Base-by-base conservation (phyloP, 371 early-diverging fungal genomes). In the Synchytrium microbalum region DNA sequence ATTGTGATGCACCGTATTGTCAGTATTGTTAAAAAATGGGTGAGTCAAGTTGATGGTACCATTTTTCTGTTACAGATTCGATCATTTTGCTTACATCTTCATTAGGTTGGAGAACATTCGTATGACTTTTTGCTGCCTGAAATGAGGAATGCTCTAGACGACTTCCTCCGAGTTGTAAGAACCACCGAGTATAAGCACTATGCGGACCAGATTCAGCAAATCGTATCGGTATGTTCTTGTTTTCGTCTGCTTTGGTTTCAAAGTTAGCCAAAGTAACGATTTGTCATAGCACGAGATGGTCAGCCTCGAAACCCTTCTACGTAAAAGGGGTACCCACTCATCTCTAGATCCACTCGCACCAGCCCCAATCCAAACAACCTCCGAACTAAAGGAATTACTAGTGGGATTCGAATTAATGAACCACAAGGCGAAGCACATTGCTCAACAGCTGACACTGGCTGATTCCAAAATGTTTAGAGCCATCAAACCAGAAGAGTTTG, bases 21-120 rank as follows among this genome's bases (percentile, higher is more conserved):
- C 27, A 67, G 63, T n/a, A 53, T 69, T 10, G 52, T 73, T n/a
- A 69, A 69, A 55, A 63, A 62, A 67, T 73, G 73, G 73, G 68
- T 67, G 33, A 26, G 62, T 26, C 2, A 28, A 10, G 46, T 3
- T 32, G 63, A 28, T 64, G 32, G 14, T 51, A 51, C n/a, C 14
- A 51, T 51, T 51, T 28, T 13, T 51, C 33, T 56, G 32, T 57
- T 13, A 24, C 57, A 16, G 57, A 24, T 13, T 10, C 57, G 27
- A 57, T n/a, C 13, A 23, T 29, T 27, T 27, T 25, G 5, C 30
- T 10, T 16, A 10, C 10, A 5, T n/a, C n/a, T 27, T 5, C 10
- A 56, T 16, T 56, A 69, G 69, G 65, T 58, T 2, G 69, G 69
- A 27, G 65, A 60, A 23, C 64, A 69, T 53, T 25, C 61, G 2